These are phyloP conservation scores for Monilinia polystroma DNA, from an alignment of 2,329 filamentous ascomycete genomes.

Conservation along the genomic window DNA sequence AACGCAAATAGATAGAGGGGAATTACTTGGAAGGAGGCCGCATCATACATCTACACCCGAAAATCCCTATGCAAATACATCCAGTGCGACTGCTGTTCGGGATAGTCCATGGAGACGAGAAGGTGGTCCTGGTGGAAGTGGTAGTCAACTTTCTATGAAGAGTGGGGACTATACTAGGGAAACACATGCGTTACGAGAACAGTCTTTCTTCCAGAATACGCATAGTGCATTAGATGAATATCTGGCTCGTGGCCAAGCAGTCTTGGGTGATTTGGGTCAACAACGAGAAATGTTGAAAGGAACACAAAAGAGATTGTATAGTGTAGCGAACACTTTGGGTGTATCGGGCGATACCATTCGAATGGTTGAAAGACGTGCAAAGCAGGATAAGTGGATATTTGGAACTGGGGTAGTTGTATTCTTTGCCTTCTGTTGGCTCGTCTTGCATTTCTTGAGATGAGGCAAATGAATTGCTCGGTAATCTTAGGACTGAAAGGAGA, in stretches of 20 bases:
- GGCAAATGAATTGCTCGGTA: neutral
- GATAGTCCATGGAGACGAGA: constrained; percentile 39
- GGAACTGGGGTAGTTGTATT: constrained; percentile 83
- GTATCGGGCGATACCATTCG: constrained; percentile 94
- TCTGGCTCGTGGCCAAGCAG: constrained; percentile 83
- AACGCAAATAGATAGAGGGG: constrained; percentile 65
- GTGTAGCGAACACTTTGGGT: constrained; percentile 88
- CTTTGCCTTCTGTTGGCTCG: constrained; percentile 87
- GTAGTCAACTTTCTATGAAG: constrained; percentile 46
- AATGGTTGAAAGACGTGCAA: constrained; percentile 89
- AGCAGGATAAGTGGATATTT: constrained; percentile 98
- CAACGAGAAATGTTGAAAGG: constrained; percentile 95
- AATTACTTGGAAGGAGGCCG: constrained; percentile 81
- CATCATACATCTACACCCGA: constrained; percentile 81
- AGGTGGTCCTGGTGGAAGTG: constrained; percentile 21
- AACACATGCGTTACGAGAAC: constrained; percentile 81
- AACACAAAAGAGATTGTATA: constrained; percentile 87
- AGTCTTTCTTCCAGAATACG: constrained; percentile 80
- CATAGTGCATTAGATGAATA: constrained; percentile 91
- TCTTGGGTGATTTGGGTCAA: constrained; percentile 81
- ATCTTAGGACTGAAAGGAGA: neutral
- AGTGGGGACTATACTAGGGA: constrained; percentile 69
- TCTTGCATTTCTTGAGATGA: constrained; percentile 77
- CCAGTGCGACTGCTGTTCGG: constrained; percentile 32
- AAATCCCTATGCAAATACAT: constrained; percentile 78